Evolutionary conservation across 1,284 basidiomycete species (phyloP).

Genomic region (Ustilago lituana): DNA sequence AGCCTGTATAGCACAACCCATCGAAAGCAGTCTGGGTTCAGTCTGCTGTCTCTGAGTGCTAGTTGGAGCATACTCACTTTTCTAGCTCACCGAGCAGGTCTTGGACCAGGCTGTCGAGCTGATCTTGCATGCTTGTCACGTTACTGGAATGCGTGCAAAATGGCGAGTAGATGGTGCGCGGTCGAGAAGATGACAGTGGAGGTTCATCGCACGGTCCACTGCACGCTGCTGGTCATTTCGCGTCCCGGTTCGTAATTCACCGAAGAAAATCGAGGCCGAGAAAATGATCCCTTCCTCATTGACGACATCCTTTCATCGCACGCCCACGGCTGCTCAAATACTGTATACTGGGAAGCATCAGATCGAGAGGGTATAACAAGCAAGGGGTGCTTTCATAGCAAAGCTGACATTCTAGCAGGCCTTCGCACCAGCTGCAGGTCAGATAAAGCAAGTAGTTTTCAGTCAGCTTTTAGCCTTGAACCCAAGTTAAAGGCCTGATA

Average conservation of each 20-base stretch:
- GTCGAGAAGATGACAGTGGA: neutral
- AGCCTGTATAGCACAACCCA: too few species aligned
- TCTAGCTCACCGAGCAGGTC: slow-evolving; percentile 9
- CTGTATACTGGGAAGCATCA: too few species aligned
- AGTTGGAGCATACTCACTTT: slow-evolving; percentile 13
- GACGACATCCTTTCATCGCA: too few species aligned
- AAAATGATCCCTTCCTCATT: slow-evolving; percentile 2
- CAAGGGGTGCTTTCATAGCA: neutral
- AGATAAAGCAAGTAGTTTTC: too few species aligned
- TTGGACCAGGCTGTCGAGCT: slow-evolving; percentile 14
- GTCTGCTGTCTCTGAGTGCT: too few species aligned
- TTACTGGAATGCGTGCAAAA: neutral
- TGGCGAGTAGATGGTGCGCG: neutral
- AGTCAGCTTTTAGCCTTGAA: too few species aligned
- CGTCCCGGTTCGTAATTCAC: neutral
- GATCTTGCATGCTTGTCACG: slow-evolving; percentile 16
- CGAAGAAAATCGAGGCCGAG: slow-evolving; percentile 4
- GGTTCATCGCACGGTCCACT: slow-evolving; percentile 11
- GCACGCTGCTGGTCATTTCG: neutral
- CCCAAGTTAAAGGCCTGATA: too few species aligned
- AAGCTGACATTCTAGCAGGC: slow-evolving; percentile 2
- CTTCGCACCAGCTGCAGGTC: slow-evolving; percentile 25
- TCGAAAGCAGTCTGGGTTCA: too few species aligned
- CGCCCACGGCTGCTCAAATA: too few species aligned
- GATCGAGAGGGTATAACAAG: slow-evolving; percentile 2